Percentiles rank a stretch among this genome's conserved stretches.
Evolutionary conservation across 192 early-diverging fungal genomes (phyloP).

Genomic region (Podila minutissima): DNA sequence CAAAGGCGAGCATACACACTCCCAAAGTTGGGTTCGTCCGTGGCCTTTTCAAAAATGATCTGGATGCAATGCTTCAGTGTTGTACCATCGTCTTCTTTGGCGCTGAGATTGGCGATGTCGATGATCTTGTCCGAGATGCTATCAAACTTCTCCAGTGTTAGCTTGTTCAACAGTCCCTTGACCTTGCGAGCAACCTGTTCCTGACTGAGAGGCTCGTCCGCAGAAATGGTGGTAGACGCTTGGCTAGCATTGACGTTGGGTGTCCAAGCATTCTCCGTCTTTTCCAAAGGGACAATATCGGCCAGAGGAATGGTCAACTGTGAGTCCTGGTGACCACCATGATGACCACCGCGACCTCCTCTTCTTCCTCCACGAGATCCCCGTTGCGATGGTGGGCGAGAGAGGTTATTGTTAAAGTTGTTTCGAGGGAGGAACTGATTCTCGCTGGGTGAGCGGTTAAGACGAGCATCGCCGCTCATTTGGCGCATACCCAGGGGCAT

Average conservation of each 20-base stretch:
- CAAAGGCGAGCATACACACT: slow-evolving; percentile 92
- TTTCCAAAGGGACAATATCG: slow-evolving; percentile 81
- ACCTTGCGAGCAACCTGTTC: slow-evolving; percentile 82
- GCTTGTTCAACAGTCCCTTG: slow-evolving; percentile 94
- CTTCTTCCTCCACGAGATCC: slow-evolving; percentile 61
- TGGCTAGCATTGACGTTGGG: slow-evolving; percentile 63
- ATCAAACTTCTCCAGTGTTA: slow-evolving; percentile 96
- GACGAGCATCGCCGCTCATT: slow-evolving; percentile 47
- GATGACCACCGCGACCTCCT: slow-evolving; percentile 62
- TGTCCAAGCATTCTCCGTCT: slow-evolving; percentile 85
- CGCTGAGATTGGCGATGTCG: slow-evolving; percentile 75
- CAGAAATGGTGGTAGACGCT: slow-evolving; percentile 40
- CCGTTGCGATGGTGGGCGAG: slow-evolving; percentile 55
- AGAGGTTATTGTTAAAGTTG: slow-evolving; percentile 21
- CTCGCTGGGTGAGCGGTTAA: slow-evolving; percentile 26
- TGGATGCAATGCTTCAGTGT: slow-evolving; percentile 86
- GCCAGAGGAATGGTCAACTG: slow-evolving; percentile 63
- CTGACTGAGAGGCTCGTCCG: slow-evolving; percentile 52
- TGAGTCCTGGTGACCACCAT: slow-evolving; percentile 57
- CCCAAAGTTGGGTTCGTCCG: slow-evolving; percentile 93
- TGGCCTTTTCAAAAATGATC: slow-evolving; percentile 94
- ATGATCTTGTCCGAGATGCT: slow-evolving; percentile 86
- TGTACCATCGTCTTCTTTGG: slow-evolving; percentile 71
- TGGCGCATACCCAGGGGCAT: slow-evolving; percentile 55
- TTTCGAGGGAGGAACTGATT: slow-evolving; percentile 29